These are phyloP conservation scores for Pestalotiopsis fici DNA, from an alignment of 2,329 filamentous ascomycete genomes.

Conservation along the genomic window DNA sequence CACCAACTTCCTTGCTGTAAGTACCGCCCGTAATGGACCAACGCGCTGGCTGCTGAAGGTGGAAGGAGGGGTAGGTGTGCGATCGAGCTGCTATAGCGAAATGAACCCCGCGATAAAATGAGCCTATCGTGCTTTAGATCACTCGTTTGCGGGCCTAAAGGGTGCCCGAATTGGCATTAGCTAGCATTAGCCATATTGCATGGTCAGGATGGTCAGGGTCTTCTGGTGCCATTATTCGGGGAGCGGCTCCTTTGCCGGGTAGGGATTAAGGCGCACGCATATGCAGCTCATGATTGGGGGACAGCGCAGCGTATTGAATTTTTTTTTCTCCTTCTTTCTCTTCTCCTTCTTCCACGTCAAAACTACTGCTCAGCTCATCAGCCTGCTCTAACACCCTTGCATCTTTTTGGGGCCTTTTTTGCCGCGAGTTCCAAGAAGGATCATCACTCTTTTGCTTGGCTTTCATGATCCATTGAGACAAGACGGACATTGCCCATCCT, in stretches of 20 bases:
- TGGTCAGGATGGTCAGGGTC: neutral
- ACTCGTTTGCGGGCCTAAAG: neutral
- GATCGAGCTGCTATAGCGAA: neutral
- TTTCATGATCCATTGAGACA: neutral
- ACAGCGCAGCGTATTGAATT: neutral
- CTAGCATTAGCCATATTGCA: neutral
- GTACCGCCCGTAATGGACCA: neutral
- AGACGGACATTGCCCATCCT: neutral
- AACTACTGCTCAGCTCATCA: neutral
- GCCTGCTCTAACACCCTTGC: neutral
- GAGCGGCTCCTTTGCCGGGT: constrained; percentile 1
- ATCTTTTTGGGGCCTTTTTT: neutral
- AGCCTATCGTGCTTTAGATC: neutral
- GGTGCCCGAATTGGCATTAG: neutral
- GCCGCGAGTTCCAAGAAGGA: neutral
- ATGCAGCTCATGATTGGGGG: neutral
- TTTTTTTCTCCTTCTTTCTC: neutral
- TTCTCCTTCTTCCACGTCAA: neutral
- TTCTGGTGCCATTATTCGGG: neutral
- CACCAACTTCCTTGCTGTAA: constrained; percentile 7
- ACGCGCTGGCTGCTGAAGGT: constrained; percentile 6
- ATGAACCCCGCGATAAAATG: constrained; percentile 1
- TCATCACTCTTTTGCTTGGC: neutral
- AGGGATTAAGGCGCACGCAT: neutral
- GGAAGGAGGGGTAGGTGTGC: constrained; percentile 7